Evolutionary conservation across 176 grass and related monocot genomes (phyloP).

Genomic region (Paspalum vaginatum): DNA sequence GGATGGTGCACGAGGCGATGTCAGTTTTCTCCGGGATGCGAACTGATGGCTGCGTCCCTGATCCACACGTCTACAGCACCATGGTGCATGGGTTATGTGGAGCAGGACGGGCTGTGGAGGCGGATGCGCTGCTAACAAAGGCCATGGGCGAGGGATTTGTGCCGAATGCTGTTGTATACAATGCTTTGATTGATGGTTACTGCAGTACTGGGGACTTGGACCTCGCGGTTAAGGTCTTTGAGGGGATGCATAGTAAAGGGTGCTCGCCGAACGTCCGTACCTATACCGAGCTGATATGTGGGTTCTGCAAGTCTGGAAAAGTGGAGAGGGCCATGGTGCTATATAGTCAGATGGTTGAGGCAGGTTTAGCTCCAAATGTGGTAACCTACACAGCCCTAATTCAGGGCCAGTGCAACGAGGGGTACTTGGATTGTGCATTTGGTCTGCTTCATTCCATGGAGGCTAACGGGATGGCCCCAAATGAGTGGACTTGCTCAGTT

Average conservation of each 20-base stretch:
- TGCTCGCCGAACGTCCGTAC: slow-evolving; percentile 60
- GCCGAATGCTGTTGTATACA: slow-evolving; percentile 78
- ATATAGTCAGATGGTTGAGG: slow-evolving; percentile 68
- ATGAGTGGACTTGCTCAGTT: slow-evolving; percentile 82
- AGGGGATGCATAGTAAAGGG: slow-evolving; percentile 55
- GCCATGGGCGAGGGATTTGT: slow-evolving; percentile 51
- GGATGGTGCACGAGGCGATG: slow-evolving; percentile 59
- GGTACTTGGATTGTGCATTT: slow-evolving; percentile 66
- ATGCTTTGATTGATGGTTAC: slow-evolving; percentile 82
- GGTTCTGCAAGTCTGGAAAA: slow-evolving; percentile 67
- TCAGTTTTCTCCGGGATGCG: slow-evolving; percentile 57
- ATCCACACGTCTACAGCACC: slow-evolving; percentile 64
- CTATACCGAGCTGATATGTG: slow-evolving; percentile 75
- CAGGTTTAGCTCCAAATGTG: slow-evolving; percentile 59
- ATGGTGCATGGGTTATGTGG: slow-evolving; percentile 82
- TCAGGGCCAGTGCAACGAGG: slow-evolving; percentile 73
- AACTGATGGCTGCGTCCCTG: slow-evolving; percentile 47
- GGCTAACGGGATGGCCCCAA: slow-evolving; percentile 54
- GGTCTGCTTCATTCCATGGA: slow-evolving; percentile 74
- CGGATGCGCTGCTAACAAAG: slow-evolving; percentile 58
- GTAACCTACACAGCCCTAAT: slow-evolving; percentile 80
- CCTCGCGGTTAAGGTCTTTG: slow-evolving; percentile 50
- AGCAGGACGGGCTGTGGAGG: slow-evolving; percentile 57
- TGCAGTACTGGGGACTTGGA: slow-evolving; percentile 67
- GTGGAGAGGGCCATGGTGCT: slow-evolving; percentile 79